Evolutionary conservation across 192 early-diverging fungal species (phyloP).

Genomic region (Dissophora globulifera): DNA sequence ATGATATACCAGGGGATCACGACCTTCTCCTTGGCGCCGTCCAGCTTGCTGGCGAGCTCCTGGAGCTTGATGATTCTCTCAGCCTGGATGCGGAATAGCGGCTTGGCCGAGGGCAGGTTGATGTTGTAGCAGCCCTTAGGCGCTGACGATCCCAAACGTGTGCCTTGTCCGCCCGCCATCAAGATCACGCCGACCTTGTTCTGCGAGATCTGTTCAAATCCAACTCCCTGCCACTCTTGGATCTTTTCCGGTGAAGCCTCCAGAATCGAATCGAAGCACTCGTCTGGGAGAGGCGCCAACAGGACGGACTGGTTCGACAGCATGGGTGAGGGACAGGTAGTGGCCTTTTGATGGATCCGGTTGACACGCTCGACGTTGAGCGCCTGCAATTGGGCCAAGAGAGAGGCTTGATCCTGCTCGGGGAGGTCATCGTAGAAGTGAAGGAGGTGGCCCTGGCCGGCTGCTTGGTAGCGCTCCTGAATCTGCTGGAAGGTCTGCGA

Average conservation of each 20-base stretch:
- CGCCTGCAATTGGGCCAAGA: slow-evolving; percentile 73
- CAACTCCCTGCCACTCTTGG: slow-evolving; percentile 75
- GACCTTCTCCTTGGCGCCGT: slow-evolving; percentile 56
- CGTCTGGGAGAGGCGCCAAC: slow-evolving; percentile 81
- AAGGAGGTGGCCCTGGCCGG: slow-evolving; percentile 91
- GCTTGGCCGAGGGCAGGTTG: slow-evolving; percentile 85
- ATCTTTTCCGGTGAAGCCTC: slow-evolving; percentile 63
- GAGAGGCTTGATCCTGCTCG: slow-evolving; percentile 60
- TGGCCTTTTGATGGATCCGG: slow-evolving; percentile 84
- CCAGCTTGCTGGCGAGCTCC: slow-evolving; percentile 58
- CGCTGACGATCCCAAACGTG: slow-evolving; percentile 80
- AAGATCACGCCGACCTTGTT: slow-evolving; percentile 95
- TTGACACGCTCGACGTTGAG: slow-evolving; percentile 88
- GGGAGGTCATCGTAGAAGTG: slow-evolving; percentile 79
- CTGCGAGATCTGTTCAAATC: slow-evolving; percentile 81
- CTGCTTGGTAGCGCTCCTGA: slow-evolving; percentile 70
- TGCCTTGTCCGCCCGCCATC: slow-evolving; percentile 92
- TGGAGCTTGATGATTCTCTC: slow-evolving; percentile 92
- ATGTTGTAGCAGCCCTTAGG: slow-evolving; percentile 98
- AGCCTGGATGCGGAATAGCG: slow-evolving; percentile 94
- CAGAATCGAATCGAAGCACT: slow-evolving; percentile 73
- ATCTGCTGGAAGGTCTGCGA: slow-evolving; percentile 55
- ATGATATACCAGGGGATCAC: slow-evolving; percentile 98
- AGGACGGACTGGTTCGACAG: slow-evolving; percentile 38
- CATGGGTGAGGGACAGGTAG: slow-evolving; percentile 58